Conservation (phyloP, 306 rosid genomes). For the Casuarina glauca region DNA sequence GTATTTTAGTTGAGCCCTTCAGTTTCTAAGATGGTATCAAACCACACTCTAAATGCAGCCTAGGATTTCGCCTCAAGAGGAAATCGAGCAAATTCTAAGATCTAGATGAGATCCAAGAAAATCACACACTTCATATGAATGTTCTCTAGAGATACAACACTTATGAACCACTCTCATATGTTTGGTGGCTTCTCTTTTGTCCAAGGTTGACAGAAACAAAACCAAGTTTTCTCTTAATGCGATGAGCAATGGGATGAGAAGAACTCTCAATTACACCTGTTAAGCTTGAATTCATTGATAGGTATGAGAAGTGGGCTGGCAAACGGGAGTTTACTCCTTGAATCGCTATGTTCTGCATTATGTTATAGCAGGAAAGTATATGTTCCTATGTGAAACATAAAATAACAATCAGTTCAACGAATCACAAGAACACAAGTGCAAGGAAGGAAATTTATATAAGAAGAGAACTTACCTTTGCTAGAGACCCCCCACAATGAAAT, state of each 20-base stretch:
- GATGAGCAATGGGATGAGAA: slow-evolving; percentile 35
- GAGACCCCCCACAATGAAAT: slow-evolving; percentile 55
- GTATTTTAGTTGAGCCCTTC: too few relatives aligned
- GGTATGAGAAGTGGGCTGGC: slow-evolving; percentile 10
- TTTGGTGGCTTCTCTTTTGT: slow-evolving; percentile 5
- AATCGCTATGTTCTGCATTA: slow-evolving; percentile 50
- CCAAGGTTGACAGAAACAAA: slow-evolving; percentile 39
- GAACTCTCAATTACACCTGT: slow-evolving; percentile 45
- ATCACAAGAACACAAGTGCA: not conserved
- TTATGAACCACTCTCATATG: too few relatives aligned
- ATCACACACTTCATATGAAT: too few relatives aligned
- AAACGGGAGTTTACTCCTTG: slow-evolving; percentile 44
- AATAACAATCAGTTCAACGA: slow-evolving; percentile 2
- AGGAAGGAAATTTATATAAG: not conserved
- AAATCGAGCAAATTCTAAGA: too few relatives aligned
- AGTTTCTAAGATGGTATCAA: too few relatives aligned
- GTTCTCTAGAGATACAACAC: too few relatives aligned
- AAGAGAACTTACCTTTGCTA: slow-evolving; percentile 58
- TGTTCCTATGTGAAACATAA: slow-evolving; percentile 54
- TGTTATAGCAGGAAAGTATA: slow-evolving; percentile 58
- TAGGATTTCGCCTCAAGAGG: too few relatives aligned
- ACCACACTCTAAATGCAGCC: too few relatives aligned
- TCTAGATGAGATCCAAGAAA: too few relatives aligned
- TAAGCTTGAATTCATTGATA: slow-evolving; percentile 35
- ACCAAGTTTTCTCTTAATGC: slow-evolving; percentile 71